These are phyloP conservation scores for Brassica incana DNA, from an alignment of 345 rosid genomes.

Conservation along the genomic window DNA sequence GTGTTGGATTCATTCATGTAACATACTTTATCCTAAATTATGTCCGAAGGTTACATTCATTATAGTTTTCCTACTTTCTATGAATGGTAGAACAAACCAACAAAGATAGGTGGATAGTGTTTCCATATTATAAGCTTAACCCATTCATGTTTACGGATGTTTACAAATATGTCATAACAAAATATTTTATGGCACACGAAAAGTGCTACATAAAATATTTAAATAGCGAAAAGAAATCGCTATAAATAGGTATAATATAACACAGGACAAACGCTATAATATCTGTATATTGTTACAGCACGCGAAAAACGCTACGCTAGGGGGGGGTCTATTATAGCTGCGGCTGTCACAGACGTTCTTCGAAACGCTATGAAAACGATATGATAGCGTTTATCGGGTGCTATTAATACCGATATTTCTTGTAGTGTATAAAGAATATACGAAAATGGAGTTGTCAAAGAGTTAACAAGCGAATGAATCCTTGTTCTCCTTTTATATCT, in stretches of 20 bases:
- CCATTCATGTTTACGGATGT: slow-evolving; percentile 6
- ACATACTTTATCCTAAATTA: background rate
- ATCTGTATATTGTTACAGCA: no score
- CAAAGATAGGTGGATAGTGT: slow-evolving; percentile 2
- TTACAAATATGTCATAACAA: no score
- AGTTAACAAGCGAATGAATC: background rate
- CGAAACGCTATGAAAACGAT: no score
- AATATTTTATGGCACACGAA: no score
- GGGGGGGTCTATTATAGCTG: no score
- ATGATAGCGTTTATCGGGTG: no score
- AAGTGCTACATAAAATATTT: background rate
- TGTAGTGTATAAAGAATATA: background rate
- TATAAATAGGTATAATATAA: no score
- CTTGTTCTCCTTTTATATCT: background rate
- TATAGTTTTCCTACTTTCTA: background rate
- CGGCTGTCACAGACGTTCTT: no score
- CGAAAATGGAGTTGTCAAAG: background rate
- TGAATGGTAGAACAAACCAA: slow-evolving; percentile 12
- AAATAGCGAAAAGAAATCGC: no score
- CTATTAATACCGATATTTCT: no score
- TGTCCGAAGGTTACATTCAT: background rate
- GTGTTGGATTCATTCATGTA: background rate
- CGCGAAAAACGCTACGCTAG: no score
- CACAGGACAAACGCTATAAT: no score
- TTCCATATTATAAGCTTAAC: slow-evolving; percentile 12